Base-by-base conservation (phyloP, 2,329 filamentous ascomycete species). In the Aspergillus eucalypticola region DNA sequence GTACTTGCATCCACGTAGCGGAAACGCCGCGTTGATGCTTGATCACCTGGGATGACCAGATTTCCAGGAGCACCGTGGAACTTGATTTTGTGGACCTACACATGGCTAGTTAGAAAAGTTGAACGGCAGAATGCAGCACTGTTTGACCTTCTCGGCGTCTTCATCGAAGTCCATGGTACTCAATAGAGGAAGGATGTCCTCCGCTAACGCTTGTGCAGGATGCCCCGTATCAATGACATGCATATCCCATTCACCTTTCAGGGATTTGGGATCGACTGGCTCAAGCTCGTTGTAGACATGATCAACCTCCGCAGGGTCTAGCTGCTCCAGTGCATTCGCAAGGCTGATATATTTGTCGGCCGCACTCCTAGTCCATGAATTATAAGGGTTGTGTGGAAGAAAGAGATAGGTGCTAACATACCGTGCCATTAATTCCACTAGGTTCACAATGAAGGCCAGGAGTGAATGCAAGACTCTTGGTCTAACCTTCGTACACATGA, bases 221-320 rank as follows among this genome's bases (percentile, higher is more conserved):
- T 54, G 38, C 4, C 52, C 39, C 8, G 52, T 54, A 17, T 54
- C 52, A 8, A 54, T 25, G 1, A 54, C 23, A 29, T 54, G 39
- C 38, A 54, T 41, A 25, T 42, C 27, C 52, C 52, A 54, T 44
- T 54, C 52, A 2, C 52, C 52, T 3, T 42, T 23, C 19, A 54
- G 1, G 8, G 13, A 6, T 1, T 10, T 1, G 0, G 38, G 35
- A 8, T 23, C 5, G 2, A 27, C 52, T n/a, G 38, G 38, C 15
- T 27, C 10, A 2, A 54, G 52, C 13, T 41, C 15, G 13, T 17
- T 29, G 52, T 44, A 54, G 52, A 27, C 13, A n/a, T 41, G 15
- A 13, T 42, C 51, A 3, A 54, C 35, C 19, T 44, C 52, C 8
- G 52, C 2, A 11, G 32, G 52, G 21, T 41, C 23, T 2, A 44